Base-by-base conservation (phyloP, 2,329 filamentous ascomycete species). In the Claviceps lovelessii region DNA sequence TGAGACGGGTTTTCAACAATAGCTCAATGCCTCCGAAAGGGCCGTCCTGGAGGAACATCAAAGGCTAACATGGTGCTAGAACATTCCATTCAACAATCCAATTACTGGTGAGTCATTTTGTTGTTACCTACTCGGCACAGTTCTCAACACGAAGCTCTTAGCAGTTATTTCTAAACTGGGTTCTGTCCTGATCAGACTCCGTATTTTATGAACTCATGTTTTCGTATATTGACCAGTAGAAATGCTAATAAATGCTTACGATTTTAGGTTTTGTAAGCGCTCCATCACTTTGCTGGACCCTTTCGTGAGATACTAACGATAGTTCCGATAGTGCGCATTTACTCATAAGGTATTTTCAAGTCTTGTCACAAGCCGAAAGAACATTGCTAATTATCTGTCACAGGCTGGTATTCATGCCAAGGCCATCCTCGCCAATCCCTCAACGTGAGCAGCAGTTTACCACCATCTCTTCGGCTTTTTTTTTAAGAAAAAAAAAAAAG, bases 351-450 rank as follows among this genome's bases (percentile, higher is more conserved):
- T 52, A 46, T 11, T 45, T n/a, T 17, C n/a, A 37, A 28, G 15
- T 37, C 42, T 47, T 52, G 31, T 44, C 13, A 13, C 31, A n/a
- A n/a, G 31, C 39, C 9, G 19, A 23, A 28, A 47, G 19, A 45
- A 45, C 15, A 23, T 37, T 13, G 42, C 51, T 52, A 39, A 52
- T 23, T 2, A 23, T 9, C 42, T 7, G 5, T 28, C 42, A n/a
- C 13, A 52, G 50, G 66, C 67, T 3, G 68, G 67, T 37, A 69
- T 70, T 35, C 67, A 69, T 47, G 63, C 65, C 58, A 69, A 69
- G 57, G 61, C 61, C 55, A 37, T 59, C 56, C 47, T 58, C 13
- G 50, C 50, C 28, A 52, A 52, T 4, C 50, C 50, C 6, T 52
- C 50, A 39, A 52, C 51, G 51, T 52, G 29, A 52, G 51, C 9